Conservation (phyloP, 1,284 basidiomycete species). For the Irpex sp. region DNA sequence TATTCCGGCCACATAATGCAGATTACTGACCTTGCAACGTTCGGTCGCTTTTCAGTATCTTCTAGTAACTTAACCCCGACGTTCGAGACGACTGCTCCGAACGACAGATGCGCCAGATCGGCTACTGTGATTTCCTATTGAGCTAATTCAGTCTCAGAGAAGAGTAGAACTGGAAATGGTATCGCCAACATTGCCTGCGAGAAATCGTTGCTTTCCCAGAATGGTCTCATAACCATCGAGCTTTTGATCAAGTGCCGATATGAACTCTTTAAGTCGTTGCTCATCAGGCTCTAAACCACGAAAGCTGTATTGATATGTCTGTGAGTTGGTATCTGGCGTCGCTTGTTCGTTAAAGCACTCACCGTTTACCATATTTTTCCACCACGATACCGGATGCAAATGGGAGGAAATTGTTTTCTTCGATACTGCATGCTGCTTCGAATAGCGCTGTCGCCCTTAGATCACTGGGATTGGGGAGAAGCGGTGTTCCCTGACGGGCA, state of each 20-base stretch:
- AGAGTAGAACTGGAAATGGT: neutral
- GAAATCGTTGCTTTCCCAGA: constrained; percentile 39
- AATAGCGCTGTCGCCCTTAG: constrained; percentile 40
- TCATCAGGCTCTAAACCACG: constrained; percentile 9
- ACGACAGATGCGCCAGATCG: constrained; percentile 52
- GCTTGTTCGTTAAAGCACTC: constrained; percentile 8
- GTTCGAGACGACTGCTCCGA: constrained; percentile 28
- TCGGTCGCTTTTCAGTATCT: constrained; percentile 21
- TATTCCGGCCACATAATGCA: no score
- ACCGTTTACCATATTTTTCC: constrained; percentile 49
- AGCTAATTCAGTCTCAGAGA: neutral
- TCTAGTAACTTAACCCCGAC: constrained; percentile 20
- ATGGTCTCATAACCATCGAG: constrained; percentile 44
- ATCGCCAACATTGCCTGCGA: constrained; percentile 43
- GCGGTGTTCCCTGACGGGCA: constrained; percentile 30
- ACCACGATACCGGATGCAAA: constrained; percentile 34
- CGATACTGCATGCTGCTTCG: constrained; percentile 54
- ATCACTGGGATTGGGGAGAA: constrained; percentile 29
- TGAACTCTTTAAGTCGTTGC: constrained; percentile 1
- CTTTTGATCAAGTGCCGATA: constrained; percentile 29
- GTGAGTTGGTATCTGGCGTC: neutral
- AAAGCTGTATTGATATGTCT: neutral
- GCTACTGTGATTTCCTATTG: constrained; percentile 41
- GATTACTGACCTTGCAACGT: constrained; percentile 18
- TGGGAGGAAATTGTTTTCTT: constrained; percentile 49